Base-by-base conservation (phyloP, 495 filamentous ascomycete genomes). In the Astrothelium macrocarpum region DNA sequence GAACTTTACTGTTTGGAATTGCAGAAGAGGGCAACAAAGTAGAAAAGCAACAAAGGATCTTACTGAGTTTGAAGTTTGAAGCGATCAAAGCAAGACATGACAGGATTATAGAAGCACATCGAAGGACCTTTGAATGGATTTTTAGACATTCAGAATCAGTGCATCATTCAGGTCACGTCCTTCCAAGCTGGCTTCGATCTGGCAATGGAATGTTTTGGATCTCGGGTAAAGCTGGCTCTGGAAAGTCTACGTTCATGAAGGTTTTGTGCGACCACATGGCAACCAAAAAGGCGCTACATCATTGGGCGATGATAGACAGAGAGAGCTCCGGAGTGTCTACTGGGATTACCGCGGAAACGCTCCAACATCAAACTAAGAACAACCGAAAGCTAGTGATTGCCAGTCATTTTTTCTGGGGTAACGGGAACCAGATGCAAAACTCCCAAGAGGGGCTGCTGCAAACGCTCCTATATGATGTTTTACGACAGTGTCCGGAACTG, bases 401-500 rank as follows among this genome's bases (percentile, higher is more conserved):
- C 0, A 67, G 60, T 29, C 81, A 80, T 66, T 82, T 76, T 66
- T 82, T 81, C 66, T 82, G 78, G 77, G 71, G 64, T 39, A 43
- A 73, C 2, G 78, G 78, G 0, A 72, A 53, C 1, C 31, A 31
- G 2, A 32, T 78, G 23, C 76, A 80, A 62, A 77, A 74, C 64
- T 79, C 77, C 7, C 71, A 76, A 28, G 64, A 73, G 31, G 81
- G 80, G 0, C 68, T 83, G 10, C 65, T 80, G 0, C 73, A 71
- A n/a, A 68, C 75, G 1, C 65, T 83, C 0, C 65, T 81, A 23
- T 78, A 70, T 46, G 68, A 81, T 58, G 70, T 76, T 0, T 67
- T 78, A 29, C 62, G 67, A 9, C 64, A 66, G 58, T 68, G 61
- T 26, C 75, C 73, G 0, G 72, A 76, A 16, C 26, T 60, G 31